These are phyloP conservation scores for Crithidia sp. DNA, from an alignment of 208 protist genomes.

Conservation along the genomic window DNA sequence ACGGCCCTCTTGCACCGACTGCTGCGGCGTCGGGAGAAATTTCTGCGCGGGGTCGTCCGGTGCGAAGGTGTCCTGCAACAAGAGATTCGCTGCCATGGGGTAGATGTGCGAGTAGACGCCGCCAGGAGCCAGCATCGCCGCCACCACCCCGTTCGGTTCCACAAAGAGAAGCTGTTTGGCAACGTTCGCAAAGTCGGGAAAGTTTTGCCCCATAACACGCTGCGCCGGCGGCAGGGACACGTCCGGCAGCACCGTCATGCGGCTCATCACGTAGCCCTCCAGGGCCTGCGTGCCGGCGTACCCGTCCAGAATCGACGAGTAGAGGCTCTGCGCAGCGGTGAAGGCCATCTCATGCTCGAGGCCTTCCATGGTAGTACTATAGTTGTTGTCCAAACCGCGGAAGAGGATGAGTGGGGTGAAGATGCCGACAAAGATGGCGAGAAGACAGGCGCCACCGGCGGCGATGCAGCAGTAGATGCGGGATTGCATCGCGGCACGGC, in stretches of 20 bases:
- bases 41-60: conserved; percentile 1
- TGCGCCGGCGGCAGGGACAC: conserved; percentile 24
- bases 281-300: conserved; percentile 31
- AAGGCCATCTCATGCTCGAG: conserved; percentile 21
- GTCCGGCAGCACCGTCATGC: conserved; percentile 32
- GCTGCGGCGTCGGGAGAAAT: conserved; percentile 18
- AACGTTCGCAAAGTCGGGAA: conserved; percentile 27
- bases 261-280: conserved; percentile 53
- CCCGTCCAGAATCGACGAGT: conserved; percentile 37
- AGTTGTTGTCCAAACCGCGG: background rate
- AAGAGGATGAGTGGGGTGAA: background rate
- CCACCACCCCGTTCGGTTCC: background rate
- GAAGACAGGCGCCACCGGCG: background rate
- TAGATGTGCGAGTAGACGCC: conserved; percentile 53
- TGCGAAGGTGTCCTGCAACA: conserved; percentile 31
- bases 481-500: background rate
- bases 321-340: conserved; percentile 22
- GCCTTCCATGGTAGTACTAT: background rate
- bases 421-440: background rate
- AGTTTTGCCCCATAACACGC: conserved; percentile 40
- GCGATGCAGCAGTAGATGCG: background rate
- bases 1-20: conserved; percentile 31
- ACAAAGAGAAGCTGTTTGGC: conserved; percentile 8
- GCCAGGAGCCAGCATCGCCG: conserved; percentile 31
- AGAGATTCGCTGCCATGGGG: conserved; percentile 12